Evolutionary conservation across 1,139 yeast genomes (phyloP), one percentile per base, ranked within the genome.

Genomic region (Yamadazyma dushanensis): DNA sequence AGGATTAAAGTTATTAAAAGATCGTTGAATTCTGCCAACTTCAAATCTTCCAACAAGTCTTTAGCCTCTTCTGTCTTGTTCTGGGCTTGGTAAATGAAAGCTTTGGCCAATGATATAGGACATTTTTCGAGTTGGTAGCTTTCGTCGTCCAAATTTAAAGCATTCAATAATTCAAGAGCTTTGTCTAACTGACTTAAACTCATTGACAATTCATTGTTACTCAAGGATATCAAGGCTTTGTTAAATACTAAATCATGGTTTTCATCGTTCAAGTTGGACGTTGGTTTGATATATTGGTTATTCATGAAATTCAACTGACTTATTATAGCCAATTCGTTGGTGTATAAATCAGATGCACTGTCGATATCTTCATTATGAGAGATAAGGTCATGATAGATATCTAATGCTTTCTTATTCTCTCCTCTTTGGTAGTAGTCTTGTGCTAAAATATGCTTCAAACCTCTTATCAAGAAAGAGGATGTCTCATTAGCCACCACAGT

Each of bases 371-470:
- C 56, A 37, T 60, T 57, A 10, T 54, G 49, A 41, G 73, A 76
- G 18, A 77, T 56, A 38, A 87, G 62, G 4, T 63, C 61, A 34
- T 71, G 61, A 54, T 87, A 88, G 3, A 85, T 48, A 5, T 60
- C 55, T 43, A 75, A 66, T 0, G 96, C 80, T 31, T 72, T 69
- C 1, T 52, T 55, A 47, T 76, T 71, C 15, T 74, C 56, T 7
- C 96, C 97, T 24, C 59, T 57, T 52, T 81, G 81, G 64, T 85
- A 88, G 53, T 73, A 75, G 43, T 80, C 79, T 61, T 90, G 98
- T 0, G 97, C 96, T 43, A 81, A 60, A n/a, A 88, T 72, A 56
- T 89, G 96, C 36, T 72, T 62, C 41, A 86, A 61, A 0, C 88
- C 90, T 46, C 80, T 62, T 22, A 47, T 46, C 37, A 56, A 40